Evolutionary conservation across 2,329 filamentous ascomycete genomes (phyloP).

Genomic region (Aspergillus cejpii): DNA sequence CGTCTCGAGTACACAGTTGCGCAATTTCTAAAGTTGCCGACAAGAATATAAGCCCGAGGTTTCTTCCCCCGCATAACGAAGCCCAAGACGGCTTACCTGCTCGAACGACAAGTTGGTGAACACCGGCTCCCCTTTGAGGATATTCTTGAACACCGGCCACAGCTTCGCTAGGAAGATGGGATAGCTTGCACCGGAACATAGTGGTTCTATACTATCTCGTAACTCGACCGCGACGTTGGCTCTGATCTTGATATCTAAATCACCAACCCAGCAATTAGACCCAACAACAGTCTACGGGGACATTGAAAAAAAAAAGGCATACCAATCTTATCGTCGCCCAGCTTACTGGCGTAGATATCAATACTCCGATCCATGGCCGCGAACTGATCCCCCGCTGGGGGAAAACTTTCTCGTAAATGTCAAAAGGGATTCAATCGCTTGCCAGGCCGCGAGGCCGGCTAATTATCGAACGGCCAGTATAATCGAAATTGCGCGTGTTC

Average conservation of each 20-base stretch:
- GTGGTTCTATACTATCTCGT: slow-evolving; percentile 77
- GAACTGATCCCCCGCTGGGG: slow-evolving; percentile 17
- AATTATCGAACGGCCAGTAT: slow-evolving; percentile 24
- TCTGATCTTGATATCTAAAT: slow-evolving; percentile 70
- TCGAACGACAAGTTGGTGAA: slow-evolving; percentile 87
- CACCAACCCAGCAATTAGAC: slow-evolving; percentile 3
- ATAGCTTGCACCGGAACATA: slow-evolving; percentile 76
- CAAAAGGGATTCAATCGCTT: slow-evolving; percentile 21
- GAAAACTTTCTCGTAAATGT: slow-evolving; percentile 17
- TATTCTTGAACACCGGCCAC: slow-evolving; percentile 81
- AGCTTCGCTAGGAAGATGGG: slow-evolving; percentile 74
- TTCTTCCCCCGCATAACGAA: neutral
- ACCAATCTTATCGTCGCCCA: slow-evolving; percentile 46
- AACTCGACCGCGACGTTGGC: slow-evolving; percentile 76
- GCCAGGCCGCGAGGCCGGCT: slow-evolving; percentile 39
- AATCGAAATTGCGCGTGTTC: slow-evolving; percentile 13
- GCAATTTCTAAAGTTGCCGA: slow-evolving; percentile 59
- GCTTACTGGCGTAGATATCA: slow-evolving; percentile 46
- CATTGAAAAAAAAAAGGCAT: slow-evolving; percentile 25
- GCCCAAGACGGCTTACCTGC: slow-evolving; percentile 54
- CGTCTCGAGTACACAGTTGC: slow-evolving; percentile 90
- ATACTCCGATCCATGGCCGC: slow-evolving; percentile 42
- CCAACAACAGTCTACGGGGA: neutral
- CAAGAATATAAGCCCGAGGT: slow-evolving; percentile 2
- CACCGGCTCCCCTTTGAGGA: slow-evolving; percentile 76